These are phyloP conservation scores for Jaapia argillacea DNA, from an alignment of 768 basidiomycete genomes.

Conservation along the genomic window DNA sequence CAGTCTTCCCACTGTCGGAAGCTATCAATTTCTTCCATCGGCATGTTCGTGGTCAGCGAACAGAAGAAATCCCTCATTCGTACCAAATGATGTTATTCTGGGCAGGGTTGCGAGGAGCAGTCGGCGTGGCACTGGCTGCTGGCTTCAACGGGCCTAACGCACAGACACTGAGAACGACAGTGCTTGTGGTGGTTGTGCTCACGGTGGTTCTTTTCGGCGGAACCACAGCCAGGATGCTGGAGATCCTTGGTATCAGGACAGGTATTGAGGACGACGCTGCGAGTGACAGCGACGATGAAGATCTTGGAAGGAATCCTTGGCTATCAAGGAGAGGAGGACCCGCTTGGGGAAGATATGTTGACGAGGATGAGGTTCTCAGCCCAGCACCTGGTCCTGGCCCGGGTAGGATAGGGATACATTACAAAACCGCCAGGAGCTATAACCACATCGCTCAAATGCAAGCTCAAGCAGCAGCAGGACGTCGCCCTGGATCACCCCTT, in stretches of 20 bases:
- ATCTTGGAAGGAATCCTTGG: slow-evolving; percentile 12
- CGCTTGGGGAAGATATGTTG: slow-evolving; percentile 3
- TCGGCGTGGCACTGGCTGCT: slow-evolving; percentile 94
- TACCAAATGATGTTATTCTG: slow-evolving; percentile 99
- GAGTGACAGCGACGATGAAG: slow-evolving; percentile 41
- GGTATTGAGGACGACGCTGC: slow-evolving; percentile 91
- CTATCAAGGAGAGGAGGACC: slow-evolving; percentile 8
- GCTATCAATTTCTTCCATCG: slow-evolving; percentile 88
- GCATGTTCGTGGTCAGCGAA: slow-evolving; percentile 76
- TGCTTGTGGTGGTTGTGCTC: slow-evolving; percentile 90
- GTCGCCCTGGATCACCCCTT: slow-evolving; percentile 5
- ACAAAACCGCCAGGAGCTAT: slow-evolving; percentile 34
- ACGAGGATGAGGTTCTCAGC: slow-evolving; percentile 3
- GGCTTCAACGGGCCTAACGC: slow-evolving; percentile 94
- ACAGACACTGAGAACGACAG: slow-evolving; percentile 83
- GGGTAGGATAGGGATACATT: slow-evolving; percentile 48
- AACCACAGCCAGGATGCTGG: slow-evolving; percentile 95
- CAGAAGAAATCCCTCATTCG: slow-evolving; percentile 90
- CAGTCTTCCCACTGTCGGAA: slow-evolving; percentile 93
- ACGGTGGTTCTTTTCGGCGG: slow-evolving; percentile 94
- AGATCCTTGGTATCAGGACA: slow-evolving; percentile 90
- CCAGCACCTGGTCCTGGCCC: slow-evolving; percentile 14
- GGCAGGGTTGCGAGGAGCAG: slow-evolving; percentile 94
- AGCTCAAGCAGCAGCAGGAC: slow-evolving; percentile 1
- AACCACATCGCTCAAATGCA: slow-evolving; percentile 47